These are phyloP conservation scores for Pestalotiopsis sp. DNA, from an alignment of 2,329 filamentous ascomycete genomes.

Conservation along the genomic window DNA sequence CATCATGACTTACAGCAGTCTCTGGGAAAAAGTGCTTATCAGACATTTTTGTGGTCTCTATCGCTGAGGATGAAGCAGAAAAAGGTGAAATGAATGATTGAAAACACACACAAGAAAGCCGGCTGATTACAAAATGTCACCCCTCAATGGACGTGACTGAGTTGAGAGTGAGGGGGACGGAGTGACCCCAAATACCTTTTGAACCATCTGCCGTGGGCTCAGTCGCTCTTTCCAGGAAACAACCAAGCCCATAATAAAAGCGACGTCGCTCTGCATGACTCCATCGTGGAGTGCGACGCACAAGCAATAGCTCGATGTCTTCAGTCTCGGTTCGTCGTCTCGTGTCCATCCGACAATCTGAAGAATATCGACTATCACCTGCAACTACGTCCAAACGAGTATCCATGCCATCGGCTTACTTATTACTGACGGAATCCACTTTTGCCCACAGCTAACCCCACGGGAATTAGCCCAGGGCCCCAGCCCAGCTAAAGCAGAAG, in stretches of 20 bases:
- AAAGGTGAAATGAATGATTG: not conserved
- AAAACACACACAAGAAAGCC: not conserved
- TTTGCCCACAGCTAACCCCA: not conserved
- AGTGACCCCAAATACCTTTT: not conserved
- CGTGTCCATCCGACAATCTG: not conserved
- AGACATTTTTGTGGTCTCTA: constrained; percentile 8
- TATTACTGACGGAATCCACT: not conserved
- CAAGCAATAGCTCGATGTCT: not conserved
- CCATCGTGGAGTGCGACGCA: not conserved
- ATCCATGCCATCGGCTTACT: not conserved
- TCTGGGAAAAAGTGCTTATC: constrained; percentile 15
- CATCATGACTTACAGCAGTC: constrained; percentile 1
- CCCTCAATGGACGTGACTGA: not conserved
- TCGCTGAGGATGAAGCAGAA: not conserved
- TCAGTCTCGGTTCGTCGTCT: not conserved
- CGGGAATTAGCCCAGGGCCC: not conserved
- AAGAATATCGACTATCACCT: not conserved
- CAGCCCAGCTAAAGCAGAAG: not conserved
- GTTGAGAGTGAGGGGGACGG: not conserved
- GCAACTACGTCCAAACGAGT: not conserved
- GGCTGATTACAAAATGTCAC: not conserved
- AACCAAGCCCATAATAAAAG: not conserved
- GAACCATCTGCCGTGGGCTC: not conserved
- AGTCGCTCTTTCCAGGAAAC: too few relatives aligned
- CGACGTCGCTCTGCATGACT: not conserved